phyloP scores from a whole-genome alignment of 352 stramenopile species.

The Elongisporangium prolatum region DNA sequence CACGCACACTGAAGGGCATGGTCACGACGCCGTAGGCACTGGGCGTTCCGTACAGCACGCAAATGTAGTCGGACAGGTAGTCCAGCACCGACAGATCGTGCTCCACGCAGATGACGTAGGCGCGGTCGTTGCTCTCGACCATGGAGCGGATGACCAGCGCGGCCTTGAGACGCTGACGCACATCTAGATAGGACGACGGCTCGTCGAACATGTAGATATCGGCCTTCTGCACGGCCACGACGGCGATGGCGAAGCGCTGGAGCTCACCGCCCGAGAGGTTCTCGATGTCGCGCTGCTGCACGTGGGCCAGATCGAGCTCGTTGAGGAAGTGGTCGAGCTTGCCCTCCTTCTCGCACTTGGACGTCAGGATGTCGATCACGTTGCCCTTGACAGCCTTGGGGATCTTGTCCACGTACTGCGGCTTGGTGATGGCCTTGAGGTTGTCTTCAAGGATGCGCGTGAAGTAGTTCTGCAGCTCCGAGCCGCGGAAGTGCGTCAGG shows the following conservation, averaged over 20 bases:
- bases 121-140: slow-evolving; percentile 81
- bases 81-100: slow-evolving; percentile 99
- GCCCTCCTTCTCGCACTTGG: slow-evolving; percentile 90
- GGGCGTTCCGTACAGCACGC: slow-evolving; percentile 97
- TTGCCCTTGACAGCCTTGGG: slow-evolving; percentile 94
- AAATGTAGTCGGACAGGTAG: slow-evolving; percentile 99
- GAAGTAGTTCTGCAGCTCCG: slow-evolving; percentile 99
- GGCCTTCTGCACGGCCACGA: slow-evolving; percentile 92
- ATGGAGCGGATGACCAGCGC: slow-evolving; percentile 97
- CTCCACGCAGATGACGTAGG: slow-evolving; percentile 99
- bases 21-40: slow-evolving; percentile 99
- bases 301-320: slow-evolving; percentile 95
- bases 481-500: slow-evolving; percentile 96
- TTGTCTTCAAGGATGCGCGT: slow-evolving; percentile 99
- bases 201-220: slow-evolving; percentile 99
- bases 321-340: slow-evolving; percentile 83
- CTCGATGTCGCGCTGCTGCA: slow-evolving; percentile 95
- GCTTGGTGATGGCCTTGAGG: slow-evolving; percentile 99
- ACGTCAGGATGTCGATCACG: slow-evolving; percentile 91
- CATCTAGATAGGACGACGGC: slow-evolving; percentile 99
- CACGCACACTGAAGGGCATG: slow-evolving; percentile 99
- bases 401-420: slow-evolving; percentile 99
- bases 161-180: slow-evolving; percentile 98
- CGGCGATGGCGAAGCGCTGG: slow-evolving; percentile 98
- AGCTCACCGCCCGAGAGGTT: slow-evolving; percentile 97